These are phyloP conservation scores for Penicillium olsonii DNA, from an alignment of 2,329 filamentous ascomycete species.

Conservation along the genomic window DNA sequence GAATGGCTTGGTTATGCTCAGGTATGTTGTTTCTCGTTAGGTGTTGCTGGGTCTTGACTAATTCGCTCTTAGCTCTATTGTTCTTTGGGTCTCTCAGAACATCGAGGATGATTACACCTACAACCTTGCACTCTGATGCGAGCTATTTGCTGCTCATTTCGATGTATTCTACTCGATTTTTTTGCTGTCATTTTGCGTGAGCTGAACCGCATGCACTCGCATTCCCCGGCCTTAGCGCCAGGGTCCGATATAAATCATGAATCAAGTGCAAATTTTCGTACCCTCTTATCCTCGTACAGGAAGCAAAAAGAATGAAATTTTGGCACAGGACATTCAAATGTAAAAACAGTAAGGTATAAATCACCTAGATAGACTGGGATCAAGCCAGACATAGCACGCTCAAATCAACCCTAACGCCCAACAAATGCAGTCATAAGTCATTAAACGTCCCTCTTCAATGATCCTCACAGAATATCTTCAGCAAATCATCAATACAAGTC, in stretches of 20 bases:
- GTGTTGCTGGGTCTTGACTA: not conserved
- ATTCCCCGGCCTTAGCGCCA: conserved; percentile 11
- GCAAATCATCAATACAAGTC: conserved; percentile 43
- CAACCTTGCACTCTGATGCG: conserved; percentile 60
- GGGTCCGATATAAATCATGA: conserved; percentile 18
- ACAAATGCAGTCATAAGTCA: conserved; percentile 19
- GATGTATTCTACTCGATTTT: conserved; percentile 24
- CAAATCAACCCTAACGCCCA: not conserved
- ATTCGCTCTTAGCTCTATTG: conserved; percentile 53
- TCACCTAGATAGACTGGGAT: not conserved
- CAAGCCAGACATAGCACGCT: conserved; percentile 8
- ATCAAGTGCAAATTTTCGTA: conserved; percentile 9
- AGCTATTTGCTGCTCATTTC: not conserved
- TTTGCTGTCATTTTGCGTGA: conserved; percentile 14
- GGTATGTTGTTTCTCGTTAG: conserved; percentile 47
- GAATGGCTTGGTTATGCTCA: conserved; percentile 67
- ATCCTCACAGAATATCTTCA: conserved; percentile 45
- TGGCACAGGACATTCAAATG: not conserved
- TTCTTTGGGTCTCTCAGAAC: conserved; percentile 71
- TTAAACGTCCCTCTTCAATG: conserved; percentile 22
- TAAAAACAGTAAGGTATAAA: not conserved
- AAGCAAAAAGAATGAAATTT: no score
- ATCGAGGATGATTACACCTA: conserved; percentile 74
- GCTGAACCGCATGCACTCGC: conserved; percentile 10
- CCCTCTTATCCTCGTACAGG: not conserved